A percentile compares a stretch with the other conserved stretches of the same genome.
These are phyloP conservation scores for Penicillium crustosum DNA, from an alignment of 2,329 filamentous ascomycete species.

Conservation along the genomic window DNA sequence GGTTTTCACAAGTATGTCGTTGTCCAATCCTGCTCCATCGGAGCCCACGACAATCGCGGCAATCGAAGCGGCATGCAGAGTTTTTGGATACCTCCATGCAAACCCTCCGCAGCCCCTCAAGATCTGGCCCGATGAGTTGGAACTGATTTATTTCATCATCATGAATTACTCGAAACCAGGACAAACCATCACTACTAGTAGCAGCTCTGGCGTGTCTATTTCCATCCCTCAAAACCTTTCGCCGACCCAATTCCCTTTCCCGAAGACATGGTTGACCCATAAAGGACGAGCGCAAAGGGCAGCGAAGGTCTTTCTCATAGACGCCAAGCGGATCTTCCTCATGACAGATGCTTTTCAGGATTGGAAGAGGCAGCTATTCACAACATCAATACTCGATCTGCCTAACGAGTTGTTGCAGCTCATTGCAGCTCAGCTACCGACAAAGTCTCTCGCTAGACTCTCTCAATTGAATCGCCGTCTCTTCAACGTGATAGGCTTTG, in stretches of 20 bases:
- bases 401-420: neutral
- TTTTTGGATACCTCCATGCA: neutral
- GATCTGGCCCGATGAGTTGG: neutral
- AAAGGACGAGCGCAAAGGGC: neutral
- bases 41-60: too few species aligned
- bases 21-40: neutral
- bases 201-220: neutral
- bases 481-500: neutral
- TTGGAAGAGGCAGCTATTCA: neutral
- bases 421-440: neutral
- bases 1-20: neutral
- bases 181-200: neutral
- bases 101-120: neutral
- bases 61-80: neutral
- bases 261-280: neutral
- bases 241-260: neutral
- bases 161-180: neutral
- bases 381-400: neutral
- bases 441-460: neutral
- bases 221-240: neutral
- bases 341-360: neutral
- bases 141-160: neutral
- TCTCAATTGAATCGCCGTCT: neutral
- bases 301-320: neutral
- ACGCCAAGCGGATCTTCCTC: neutral